Evolutionary conservation across 202 grass and related monocot species (phyloP), one percentile per base, ranked within the genome.

Genomic region (Tripidium arundinaceum): DNA sequence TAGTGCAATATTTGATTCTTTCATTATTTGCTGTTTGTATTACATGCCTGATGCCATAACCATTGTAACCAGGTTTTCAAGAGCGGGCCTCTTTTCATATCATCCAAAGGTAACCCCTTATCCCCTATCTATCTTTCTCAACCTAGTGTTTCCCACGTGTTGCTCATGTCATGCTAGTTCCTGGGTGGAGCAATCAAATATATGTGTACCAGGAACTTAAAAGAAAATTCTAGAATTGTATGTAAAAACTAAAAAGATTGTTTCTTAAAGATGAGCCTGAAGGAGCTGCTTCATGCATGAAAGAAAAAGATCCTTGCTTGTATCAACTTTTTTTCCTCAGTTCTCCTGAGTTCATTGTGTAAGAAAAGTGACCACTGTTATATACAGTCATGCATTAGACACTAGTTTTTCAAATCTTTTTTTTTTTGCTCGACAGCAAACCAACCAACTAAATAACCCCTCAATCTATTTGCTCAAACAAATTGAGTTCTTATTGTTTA

Each of bases 81-180:
- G 85, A 98, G 92, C 70, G 96, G 96, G 36, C 96, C 89, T 86
- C 87, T 99, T 46, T 99, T 93, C 85, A 99, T 99, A 88, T 99
- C 96, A 75, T 99, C 96, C 45, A 99, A 99, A 91, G 96, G 96
- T 99, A 88, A 86, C 8, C 31, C 13, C 7, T 11, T 18, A 55
- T 9, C 43, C 46, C 43, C 58, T 39, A 39, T 80, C 27, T 19
- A 2, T 38, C 45, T 39, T 2, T 64, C 5, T n/a, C 10, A 40
- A 27, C n/a, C 16, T 16, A 80, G 34, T 58, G 22, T 80, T 69
- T 39, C 15, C 8, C 42, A 39, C 22, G 41, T 1, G 36, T 13
- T 40, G 12, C 65, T 58, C 15, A 62, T 34, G 33, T 43, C 75
- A 39, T 50, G 5, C 58, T 76, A n/a, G 66, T 74, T 77, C 33